Evolutionary conservation across 2,329 filamentous ascomycete species (phyloP).

Genomic region (Epichloe hybrida): DNA sequence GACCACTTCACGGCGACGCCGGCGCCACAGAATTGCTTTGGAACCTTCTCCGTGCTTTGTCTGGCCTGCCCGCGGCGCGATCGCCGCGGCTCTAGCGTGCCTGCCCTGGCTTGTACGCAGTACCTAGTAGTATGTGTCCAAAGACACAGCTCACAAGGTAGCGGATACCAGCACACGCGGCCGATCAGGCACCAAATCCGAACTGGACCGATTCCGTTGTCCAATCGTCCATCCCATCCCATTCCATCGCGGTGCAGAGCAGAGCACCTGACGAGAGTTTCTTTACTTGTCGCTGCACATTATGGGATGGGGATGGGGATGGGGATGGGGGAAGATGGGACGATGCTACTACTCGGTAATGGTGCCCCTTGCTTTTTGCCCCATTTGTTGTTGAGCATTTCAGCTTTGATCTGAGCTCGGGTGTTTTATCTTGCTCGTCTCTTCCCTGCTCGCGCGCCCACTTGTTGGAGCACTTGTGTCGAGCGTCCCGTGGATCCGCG

Average conservation of each 20-base stretch:
- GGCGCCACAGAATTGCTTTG: too few relatives aligned
- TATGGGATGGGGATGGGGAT: neutral
- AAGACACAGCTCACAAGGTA: neutral
- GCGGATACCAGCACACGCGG: neutral
- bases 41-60: too few relatives aligned
- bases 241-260: neutral
- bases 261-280: neutral
- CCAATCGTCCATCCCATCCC: neutral
- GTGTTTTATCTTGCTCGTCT: neutral
- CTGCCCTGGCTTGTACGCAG: neutral
- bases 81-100: conserved; percentile 4
- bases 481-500: neutral
- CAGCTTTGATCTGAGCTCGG: neutral
- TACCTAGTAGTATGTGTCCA: neutral
- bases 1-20: too few relatives aligned
- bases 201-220: neutral
- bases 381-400: neutral
- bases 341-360: too few relatives aligned
- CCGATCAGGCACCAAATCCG: neutral
- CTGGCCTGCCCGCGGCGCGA: conserved; percentile 1
- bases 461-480: neutral
- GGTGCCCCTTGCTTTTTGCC: too few relatives aligned
- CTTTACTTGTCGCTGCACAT: neutral
- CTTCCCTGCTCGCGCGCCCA: neutral
- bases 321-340: neutral